These are phyloP conservation scores for Triticum timopheevii DNA, from an alignment of 176 grass and related monocot genomes.

Conservation along the genomic window DNA sequence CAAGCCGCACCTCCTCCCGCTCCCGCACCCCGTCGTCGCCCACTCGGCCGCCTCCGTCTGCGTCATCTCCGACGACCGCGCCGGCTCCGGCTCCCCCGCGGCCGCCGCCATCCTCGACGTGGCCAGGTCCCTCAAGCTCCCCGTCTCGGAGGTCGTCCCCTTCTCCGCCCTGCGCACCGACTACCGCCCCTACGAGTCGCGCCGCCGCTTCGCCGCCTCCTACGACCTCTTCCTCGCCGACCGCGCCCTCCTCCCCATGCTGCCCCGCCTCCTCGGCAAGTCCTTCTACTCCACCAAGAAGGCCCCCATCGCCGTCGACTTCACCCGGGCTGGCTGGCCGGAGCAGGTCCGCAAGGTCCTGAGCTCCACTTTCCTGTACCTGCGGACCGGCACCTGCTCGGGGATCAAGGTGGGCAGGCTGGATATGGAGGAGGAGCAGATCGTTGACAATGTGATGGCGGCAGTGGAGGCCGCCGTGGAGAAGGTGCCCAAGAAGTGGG, in stretches of 20 bases:
- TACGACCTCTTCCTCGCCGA: conserved; percentile 91
- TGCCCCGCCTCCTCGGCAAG: conserved; percentile 83
- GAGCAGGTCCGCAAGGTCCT: conserved; percentile 66
- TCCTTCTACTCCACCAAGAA: conserved; percentile 82
- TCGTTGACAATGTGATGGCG: conserved; percentile 63
- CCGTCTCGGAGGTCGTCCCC: conserved; percentile 56
- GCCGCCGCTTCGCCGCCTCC: conserved; percentile 65
- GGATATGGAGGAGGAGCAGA: conserved; percentile 65
- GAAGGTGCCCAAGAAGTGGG: conserved; percentile 81
- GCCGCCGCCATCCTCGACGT: conserved; percentile 42
- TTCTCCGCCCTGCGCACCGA: conserved; percentile 71
- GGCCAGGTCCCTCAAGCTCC: conserved; percentile 49
- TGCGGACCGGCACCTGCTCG: conserved; percentile 57
- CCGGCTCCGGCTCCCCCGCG: conserved; percentile 25
- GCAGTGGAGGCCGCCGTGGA: conserved; percentile 47
- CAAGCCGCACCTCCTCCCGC: conserved; percentile 49
- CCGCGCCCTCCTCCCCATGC: conserved; percentile 69
- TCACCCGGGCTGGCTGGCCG: conserved; percentile 67
- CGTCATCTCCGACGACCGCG: conserved; percentile 68
- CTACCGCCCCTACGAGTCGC: conserved; percentile 70
- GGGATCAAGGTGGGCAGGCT: conserved; percentile 74
- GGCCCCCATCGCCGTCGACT: conserved; percentile 52
- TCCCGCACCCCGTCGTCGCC: conserved; percentile 46
- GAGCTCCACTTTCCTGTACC: conserved; percentile 60
- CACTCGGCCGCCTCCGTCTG: conserved; percentile 44